Evolutionary conservation across 805 yeast species (phyloP), one percentile per base, ranked within the genome.

Genomic region (Candida broadrunensis): DNA sequence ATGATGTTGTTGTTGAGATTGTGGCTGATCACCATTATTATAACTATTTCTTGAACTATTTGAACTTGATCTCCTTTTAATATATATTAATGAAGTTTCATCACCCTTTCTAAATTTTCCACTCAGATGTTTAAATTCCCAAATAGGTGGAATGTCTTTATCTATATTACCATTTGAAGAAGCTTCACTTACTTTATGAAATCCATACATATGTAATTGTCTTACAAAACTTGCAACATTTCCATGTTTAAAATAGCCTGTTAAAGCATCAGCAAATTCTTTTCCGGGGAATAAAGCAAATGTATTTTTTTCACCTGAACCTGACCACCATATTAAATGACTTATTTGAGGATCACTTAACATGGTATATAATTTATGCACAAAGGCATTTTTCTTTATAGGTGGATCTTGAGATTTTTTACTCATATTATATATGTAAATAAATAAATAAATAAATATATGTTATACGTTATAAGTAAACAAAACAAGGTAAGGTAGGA

Each of bases 151-250:
- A 21, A 43, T 24, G 31, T 56, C 61, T 33, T 53, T 53, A 26
- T 45, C 46, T 19, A 30, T 11, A 24, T 38, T 35, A 6, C 33
- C 30, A n/a, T 15, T 37, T 6, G 38, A 11, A 27, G 38, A 44
- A 14, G 70, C 71, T 44, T 77, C 81, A 45, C 67, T 77, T 7
- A 85, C 82, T 65, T 90, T 89, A 62, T 90, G 97, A 67, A 90
- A 89, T 1, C 97, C 97, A 60, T 89, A 89, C 97, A 90, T 91
- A 68, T 91, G 96, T 35, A 90, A 70, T 63, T 91, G 97, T 35
- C 97, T 78, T 26, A 91, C 96, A 67, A 91, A 91, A 45, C 91
- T 82, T 18, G 96, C 88, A 21, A 90, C 88, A 57, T 91, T 91
- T 3, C 95, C 95, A 65, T 90, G 97, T 60, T 91, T 91, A 72